Base-by-base conservation (phyloP, 2,329 filamentous ascomycete species). In the Phyllosticta capitalensis region DNA sequence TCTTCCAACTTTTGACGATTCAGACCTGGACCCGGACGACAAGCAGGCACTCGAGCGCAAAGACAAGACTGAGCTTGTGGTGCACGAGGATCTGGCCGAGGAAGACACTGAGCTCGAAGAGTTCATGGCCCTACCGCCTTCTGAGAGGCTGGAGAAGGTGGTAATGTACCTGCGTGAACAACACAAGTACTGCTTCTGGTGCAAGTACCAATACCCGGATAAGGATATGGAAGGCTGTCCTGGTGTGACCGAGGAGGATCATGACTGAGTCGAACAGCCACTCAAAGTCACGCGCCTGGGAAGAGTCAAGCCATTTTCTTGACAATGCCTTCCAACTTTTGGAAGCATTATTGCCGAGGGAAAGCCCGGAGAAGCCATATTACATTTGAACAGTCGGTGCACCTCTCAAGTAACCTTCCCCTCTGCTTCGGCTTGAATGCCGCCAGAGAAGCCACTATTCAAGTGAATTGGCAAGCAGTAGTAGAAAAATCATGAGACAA, bases 121-220 rank as follows among this genome's bases (percentile, higher is more conserved):
- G 60, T 96, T 95, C 67, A 85, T 91, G 67, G 82, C 81, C 1
- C 75, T 92, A 52, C 81, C 85, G 21, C 78, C 84, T 1, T 76
- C 76, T 1, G 87, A 95, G 66, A 83, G 84, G 64, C 74, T 97
- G 63, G 75, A 77, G 9, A 83, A 78, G 65, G 72, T 95, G 14
- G 80, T 96, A 9, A 71, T 75, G 19, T 85, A 89, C 72, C 72
- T 99, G 58, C 82, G 94, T 45, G 78, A 84, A 54, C 81, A 82
- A 68, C 83, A 90, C 68, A 74, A 79, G 52, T 99, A 99, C 71
- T 99, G 94, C 75, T 96, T 96, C 71, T 99, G 92, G 89, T 99
- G 94, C 75, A 97, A 96, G 72, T 88, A 82, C 72, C 78, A 78
- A 56, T 99, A 96, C 71, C 82, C 85, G 0, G 85, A 90, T 67